Conservation (phyloP, 2,329 filamentous ascomycete species). For the Colletotrichum sp. region DNA sequence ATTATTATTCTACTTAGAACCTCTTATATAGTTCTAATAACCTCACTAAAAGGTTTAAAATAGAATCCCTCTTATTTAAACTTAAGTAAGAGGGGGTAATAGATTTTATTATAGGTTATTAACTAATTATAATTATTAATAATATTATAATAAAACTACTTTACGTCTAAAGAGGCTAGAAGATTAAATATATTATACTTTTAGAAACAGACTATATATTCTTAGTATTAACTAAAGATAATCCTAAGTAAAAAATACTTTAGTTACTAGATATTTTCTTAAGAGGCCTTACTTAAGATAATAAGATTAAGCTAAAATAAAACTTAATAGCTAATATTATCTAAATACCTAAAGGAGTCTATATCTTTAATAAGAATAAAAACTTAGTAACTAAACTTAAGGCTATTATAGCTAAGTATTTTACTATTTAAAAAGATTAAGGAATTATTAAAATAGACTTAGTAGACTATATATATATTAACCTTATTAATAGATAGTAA, state of each 20-base stretch:
- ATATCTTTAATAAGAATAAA: not conserved
- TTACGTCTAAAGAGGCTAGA: too few species aligned
- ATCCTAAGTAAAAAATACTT: rapidly evolving
- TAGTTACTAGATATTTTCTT: rapidly evolving
- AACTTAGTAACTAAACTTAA: not conserved
- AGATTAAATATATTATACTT: too few species aligned
- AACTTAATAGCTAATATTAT: not conserved
- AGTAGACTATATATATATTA: not conserved
- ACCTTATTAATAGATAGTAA: not conserved
- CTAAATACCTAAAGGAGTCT: rapidly evolving
- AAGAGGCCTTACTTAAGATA: not conserved
- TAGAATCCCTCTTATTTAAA: too few species aligned
- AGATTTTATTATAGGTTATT: too few species aligned
- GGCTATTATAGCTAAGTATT: not conserved
- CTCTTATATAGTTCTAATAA: too few species aligned
- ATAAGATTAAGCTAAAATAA: not conserved
- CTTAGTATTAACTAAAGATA: not conserved
- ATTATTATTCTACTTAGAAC: too few species aligned
- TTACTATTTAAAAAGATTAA: not conserved
- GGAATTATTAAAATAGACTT: not conserved
- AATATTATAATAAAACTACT: too few species aligned
- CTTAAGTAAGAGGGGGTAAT: too few species aligned
- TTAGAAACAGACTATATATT: too few species aligned
- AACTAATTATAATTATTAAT: too few species aligned
- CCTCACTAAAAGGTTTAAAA: too few species aligned